Base-by-base conservation (phyloP, 441 rosid genomes). In the Pelargonium citronellum region DNA sequence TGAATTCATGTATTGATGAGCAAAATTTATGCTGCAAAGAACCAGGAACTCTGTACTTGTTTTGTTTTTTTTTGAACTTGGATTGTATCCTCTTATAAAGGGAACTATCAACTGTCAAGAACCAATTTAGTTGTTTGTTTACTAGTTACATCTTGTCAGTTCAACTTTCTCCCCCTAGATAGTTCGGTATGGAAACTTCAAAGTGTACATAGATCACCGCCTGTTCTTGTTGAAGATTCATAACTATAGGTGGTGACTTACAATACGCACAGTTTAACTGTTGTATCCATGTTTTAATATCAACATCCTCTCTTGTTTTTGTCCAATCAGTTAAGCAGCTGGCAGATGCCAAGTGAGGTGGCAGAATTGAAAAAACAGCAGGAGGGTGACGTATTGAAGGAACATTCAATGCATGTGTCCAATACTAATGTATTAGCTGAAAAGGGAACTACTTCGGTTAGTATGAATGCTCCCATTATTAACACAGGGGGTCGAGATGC, bases 331-430 rank as follows among this genome's bases (percentile, higher is more conserved):
- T 74, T 88, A 71, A 95, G 94, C 82, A 92, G 99, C 83, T 95
- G 99, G 99, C 98, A 92, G 83, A 79, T 95, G 62, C 99, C 99
- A 0, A 69, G 67, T 34, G 99, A 95, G 78, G 94, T 95, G 78
- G 73, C 84, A 67, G 95, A 91, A 75, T 67, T 84, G 79, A 87
- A 77, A 77, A 89, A 84, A 80, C 87, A 87, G 79, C 87, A 71
- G 68, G 97, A 88, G 71, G 79, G 49, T 69, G 88, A 83, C 67
- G 60, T 76, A 67, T 68, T 77, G n/a, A 80, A 79, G 67, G 97
- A 92, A 78, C 73, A 76, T 73, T 70, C 77, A 57, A 63, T 78
- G 69, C 49, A 87, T 66, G 75, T 73, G 67, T 77, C 84, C 27
- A 73, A 51, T 77, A 41, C 81, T 71, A 83, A 80, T 80, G 68